These are phyloP conservation scores for Ophidiomyces ophidiicola DNA, from an alignment of 2,329 filamentous ascomycete species.

Conservation along the genomic window DNA sequence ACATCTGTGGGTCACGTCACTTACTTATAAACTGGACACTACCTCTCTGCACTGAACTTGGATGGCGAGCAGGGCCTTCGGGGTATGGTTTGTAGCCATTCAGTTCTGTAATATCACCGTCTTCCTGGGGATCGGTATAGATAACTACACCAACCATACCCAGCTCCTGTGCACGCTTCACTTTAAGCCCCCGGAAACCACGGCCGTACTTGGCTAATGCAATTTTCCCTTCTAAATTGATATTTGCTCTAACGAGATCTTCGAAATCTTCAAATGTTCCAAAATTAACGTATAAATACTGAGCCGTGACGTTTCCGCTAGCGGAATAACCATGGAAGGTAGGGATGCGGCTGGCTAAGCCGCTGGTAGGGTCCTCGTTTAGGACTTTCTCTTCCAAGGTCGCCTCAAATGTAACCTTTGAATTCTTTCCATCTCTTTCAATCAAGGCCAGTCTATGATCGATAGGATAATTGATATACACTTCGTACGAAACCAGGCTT, in stretches of 20 bases:
- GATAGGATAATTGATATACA: conserved; percentile 65
- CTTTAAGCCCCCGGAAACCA: conserved; percentile 80
- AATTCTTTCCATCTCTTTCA: conserved; percentile 33
- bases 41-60: conserved; percentile 79
- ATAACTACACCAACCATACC: conserved; percentile 78
- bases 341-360: conserved; percentile 59
- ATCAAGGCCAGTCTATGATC: conserved; percentile 58
- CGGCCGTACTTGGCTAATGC: conserved; percentile 74
- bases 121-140: conserved; percentile 81
- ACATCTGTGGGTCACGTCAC: conserved; percentile 26
- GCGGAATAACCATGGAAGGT: conserved; percentile 94
- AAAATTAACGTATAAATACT: conserved; percentile 83
- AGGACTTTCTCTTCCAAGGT: conserved; percentile 73
- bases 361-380: conserved; percentile 67
- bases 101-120: conserved; percentile 66
- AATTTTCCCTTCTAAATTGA: conserved; percentile 72
- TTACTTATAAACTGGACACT: conserved; percentile 70
- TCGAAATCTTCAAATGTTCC: conserved; percentile 78
- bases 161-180: conserved; percentile 82
- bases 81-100: conserved; percentile 74
- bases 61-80: conserved; percentile 72
- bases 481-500: conserved; percentile 56
- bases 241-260: conserved; percentile 61
- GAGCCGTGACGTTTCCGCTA: conserved; percentile 77
- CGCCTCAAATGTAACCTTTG: conserved; percentile 61